Evolutionary conservation across 2,329 filamentous ascomycete genomes (phyloP).

Genomic region (Karstenula rhodostoma): DNA sequence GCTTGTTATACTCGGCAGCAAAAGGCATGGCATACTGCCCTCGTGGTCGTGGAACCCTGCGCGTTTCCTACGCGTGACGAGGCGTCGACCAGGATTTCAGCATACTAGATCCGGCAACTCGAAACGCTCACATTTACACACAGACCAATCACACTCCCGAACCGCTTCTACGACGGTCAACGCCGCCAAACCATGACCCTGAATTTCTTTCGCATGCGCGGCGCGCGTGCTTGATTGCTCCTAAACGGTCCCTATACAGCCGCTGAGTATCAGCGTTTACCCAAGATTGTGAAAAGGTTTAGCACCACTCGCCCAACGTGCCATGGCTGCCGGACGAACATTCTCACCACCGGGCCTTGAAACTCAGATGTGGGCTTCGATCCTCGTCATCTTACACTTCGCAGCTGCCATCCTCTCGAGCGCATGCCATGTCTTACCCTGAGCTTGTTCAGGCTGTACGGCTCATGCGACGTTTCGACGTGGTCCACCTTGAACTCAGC

Average conservation of each 20-base stretch:
- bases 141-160: slow-evolving; percentile 1
- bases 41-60: slow-evolving; percentile 15
- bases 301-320: slow-evolving; percentile 6
- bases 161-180: not conserved
- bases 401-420: slow-evolving; percentile 6
- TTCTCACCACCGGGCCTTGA: slow-evolving; percentile 5
- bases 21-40: slow-evolving; percentile 5
- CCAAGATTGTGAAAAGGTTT: slow-evolving; percentile 8
- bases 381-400: slow-evolving; percentile 9
- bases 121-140: slow-evolving; percentile 9
- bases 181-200: slow-evolving; percentile 11
- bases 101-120: slow-evolving; percentile 8
- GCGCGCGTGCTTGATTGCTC: slow-evolving; percentile 8
- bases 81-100: slow-evolving; percentile 4
- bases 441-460: slow-evolving; percentile 9
- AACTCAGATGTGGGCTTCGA: not conserved
- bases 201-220: slow-evolving; percentile 1
- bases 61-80: slow-evolving; percentile 10
- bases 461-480: slow-evolving; percentile 13
- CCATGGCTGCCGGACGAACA: slow-evolving; percentile 4
- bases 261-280: slow-evolving; percentile 5
- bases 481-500: not conserved
- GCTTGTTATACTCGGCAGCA: not conserved
- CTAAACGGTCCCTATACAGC: not conserved
- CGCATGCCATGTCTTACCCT: slow-evolving; percentile 12